These are phyloP conservation scores for Cephaloascus albidus DNA, from an alignment of 805 yeast species.

Conservation along the genomic window DNA sequence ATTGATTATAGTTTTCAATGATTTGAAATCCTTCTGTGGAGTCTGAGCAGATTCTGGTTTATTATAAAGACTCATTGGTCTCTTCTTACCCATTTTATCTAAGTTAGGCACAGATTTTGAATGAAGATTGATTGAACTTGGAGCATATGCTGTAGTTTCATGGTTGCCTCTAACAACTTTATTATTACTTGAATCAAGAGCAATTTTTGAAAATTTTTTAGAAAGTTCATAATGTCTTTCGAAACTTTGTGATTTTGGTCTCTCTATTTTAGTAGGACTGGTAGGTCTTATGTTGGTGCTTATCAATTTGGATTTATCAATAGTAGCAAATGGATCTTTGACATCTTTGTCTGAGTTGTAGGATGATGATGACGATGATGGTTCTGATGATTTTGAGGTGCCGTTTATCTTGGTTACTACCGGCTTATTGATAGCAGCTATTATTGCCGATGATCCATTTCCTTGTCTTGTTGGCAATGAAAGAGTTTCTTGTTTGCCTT, in stretches of 20 bases:
- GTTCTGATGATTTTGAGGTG: neutral
- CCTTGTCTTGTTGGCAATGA: neutral
- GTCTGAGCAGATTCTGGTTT: neutral
- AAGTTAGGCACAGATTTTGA: neutral
- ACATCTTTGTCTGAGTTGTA: neutral
- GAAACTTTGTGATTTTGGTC: neutral
- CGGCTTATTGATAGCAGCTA: neutral
- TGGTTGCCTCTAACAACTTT: too few relatives aligned
- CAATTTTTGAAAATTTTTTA: neutral
- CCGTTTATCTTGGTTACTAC: too few relatives aligned
- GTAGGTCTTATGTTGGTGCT: conserved; percentile 4
- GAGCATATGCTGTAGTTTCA: neutral
- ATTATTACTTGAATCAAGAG: too few relatives aligned
- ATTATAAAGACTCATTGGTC: conserved; percentile 17
- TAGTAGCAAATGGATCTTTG: conserved; percentile 31
- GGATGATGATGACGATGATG: neutral
- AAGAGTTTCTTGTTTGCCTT: neutral
- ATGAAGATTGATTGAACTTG: neutral
- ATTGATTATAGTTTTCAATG: neutral
- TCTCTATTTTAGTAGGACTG: neutral
- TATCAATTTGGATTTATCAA: conserved; percentile 27
- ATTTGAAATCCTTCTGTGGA: neutral
- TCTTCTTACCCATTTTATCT: conserved; percentile 1
- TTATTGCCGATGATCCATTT: neutral
- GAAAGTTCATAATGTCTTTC: conserved; percentile 4